Base-by-base conservation (phyloP, 2,329 filamentous ascomycete genomes). In the Fusarium nodosum region DNA sequence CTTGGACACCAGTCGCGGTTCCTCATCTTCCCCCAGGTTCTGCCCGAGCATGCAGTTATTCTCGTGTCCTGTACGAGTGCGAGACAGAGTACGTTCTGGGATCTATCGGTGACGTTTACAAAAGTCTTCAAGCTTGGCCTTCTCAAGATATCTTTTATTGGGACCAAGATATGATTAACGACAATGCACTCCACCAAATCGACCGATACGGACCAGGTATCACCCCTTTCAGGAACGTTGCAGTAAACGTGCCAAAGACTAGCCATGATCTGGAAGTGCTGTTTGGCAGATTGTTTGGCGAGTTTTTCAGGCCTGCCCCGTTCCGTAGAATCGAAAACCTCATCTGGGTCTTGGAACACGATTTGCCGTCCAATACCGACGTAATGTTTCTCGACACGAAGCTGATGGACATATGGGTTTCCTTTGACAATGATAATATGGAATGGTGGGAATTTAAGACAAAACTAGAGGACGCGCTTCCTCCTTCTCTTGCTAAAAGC, bases 71-170 rank as follows among this genome's bases (percentile, higher is more conserved):
- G 12, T 33, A 41, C n/a, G 26, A 15, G 2, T 7, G 5, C 0
- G 12, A 10, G 4, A 52, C 50, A 4, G 2, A 2, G 2, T 33
- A 15, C 9, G 22, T 36, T 5, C 60, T 66, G 24, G 56, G 63
- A 4, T 7, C 11, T 8, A 1, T 20, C 9, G 5, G 1, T 3
- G 45, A 50, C 1, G 16, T 26, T 9, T 39, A 41, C 9, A 60
- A 56, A 5, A 56, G 55, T 7, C 39, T 66, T 20, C 60, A 45
- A 26, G 36, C 60, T 12, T 39, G 20, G 3, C 39, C 45, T 10
- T 36, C 31, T 7, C 28, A 4, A 4, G 64, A 66, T 16, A 53
- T 62, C 10, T 2, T 62, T 10, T 66, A 66, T 31, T 66, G 10
- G 41, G 33, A 46, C 11, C 18, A 9, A 8, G 13, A n/a, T 22